A percentile compares a stretch with the other conserved stretches of the same genome.
These are phyloP conservation scores for Pterocarpus macrocarpus DNA, from an alignment of 306 rosid species.

Conservation along the genomic window DNA sequence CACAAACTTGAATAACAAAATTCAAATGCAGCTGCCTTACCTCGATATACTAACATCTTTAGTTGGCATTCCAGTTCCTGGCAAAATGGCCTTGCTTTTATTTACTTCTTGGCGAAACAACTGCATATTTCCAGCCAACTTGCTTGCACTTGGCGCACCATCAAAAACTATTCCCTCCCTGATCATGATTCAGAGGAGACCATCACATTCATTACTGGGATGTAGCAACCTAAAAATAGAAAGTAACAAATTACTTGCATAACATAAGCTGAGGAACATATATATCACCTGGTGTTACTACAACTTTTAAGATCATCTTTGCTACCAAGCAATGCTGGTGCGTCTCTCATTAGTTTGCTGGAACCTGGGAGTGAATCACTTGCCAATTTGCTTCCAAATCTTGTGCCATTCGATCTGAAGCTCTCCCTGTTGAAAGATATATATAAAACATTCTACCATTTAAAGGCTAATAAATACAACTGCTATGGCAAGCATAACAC, in stretches of 20 bases:
- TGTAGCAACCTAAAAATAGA: conserved; percentile 34
- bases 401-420: conserved; percentile 51
- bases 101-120: conserved; percentile 54
- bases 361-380: conserved; percentile 47
- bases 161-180: conserved; percentile 61
- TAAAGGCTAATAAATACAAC: conserved; percentile 39
- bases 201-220: conserved; percentile 37
- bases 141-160: conserved; percentile 49
- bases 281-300: conserved; percentile 52
- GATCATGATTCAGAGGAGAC: conserved; percentile 51
- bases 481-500: conserved; percentile 43
- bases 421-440: conserved; percentile 55
- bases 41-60: conserved; percentile 52
- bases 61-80: conserved; percentile 51
- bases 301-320: conserved; percentile 56
- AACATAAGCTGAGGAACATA: conserved; percentile 33
- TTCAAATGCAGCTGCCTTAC: conserved; percentile 49
- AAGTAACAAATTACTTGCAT: conserved; percentile 17
- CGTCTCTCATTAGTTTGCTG: conserved; percentile 52
- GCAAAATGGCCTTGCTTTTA: conserved; percentile 49
- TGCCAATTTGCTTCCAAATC: conserved; percentile 52
- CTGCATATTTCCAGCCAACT: conserved; percentile 46
- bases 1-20: conserved; percentile 37
- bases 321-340: conserved; percentile 41
- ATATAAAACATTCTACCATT: conserved; percentile 40